Conservation (phyloP, 208 protist genomes). For the Chromosphaera perkinsii region DNA sequence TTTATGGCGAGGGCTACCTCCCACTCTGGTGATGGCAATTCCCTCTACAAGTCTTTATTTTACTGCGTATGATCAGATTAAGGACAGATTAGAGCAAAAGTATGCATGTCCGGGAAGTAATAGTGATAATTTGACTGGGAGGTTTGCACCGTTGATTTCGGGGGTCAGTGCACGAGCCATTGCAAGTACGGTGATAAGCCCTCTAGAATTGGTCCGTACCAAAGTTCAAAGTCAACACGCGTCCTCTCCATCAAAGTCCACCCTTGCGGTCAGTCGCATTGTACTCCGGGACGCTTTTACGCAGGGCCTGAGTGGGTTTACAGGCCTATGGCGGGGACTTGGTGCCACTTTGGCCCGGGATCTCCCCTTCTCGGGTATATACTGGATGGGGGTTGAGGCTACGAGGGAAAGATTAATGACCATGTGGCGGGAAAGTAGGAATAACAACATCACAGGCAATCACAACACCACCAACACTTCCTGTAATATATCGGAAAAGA, state of each 20-base stretch:
- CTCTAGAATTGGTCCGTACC: conserved; percentile 11
- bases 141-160: neutral
- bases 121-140: neutral
- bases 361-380: conserved; percentile 22
- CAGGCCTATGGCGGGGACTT: conserved; percentile 5
- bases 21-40: conserved; percentile 16
- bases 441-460: too few species aligned
- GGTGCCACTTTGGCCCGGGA: conserved; percentile 13
- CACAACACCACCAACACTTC: too few species aligned
- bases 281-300: too few species aligned
- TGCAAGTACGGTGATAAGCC: conserved; percentile 5
- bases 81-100: neutral
- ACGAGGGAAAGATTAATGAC: neutral
- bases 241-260: too few species aligned
- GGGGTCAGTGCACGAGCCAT: conserved; percentile 5
- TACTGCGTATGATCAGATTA: conserved; percentile 14
- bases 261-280: too few species aligned
- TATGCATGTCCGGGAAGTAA: neutral
- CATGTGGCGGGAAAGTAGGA: too few species aligned
- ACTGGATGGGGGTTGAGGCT: conserved; percentile 10
- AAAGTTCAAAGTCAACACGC: too few species aligned
- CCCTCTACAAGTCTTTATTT: conserved; percentile 19
- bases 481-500: too few species aligned
- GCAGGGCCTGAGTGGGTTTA: too few species aligned
- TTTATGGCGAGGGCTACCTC: conserved; percentile 14